Percentiles rank a stretch among this genome's conserved stretches.
Evolutionary conservation across 257 asterid genomes (phyloP).

Genomic region (Salvia miltiorrhiza): DNA sequence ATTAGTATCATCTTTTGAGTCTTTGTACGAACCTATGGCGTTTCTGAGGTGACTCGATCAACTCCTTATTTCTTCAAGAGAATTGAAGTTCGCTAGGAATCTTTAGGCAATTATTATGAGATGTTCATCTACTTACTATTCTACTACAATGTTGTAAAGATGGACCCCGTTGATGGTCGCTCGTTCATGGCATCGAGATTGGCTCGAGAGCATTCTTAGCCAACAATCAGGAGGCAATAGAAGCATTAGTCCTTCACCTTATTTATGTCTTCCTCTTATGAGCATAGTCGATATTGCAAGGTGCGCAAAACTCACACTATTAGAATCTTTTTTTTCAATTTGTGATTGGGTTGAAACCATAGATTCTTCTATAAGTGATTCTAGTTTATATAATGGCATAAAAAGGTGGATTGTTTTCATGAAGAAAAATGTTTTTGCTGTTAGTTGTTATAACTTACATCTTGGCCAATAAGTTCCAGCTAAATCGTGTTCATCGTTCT

Average conservation of each 20-base stretch:
- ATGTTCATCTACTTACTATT: neutral
- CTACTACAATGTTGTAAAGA: conserved; percentile 28
- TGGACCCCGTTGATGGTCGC: conserved; percentile 88
- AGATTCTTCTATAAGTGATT: too few species aligned
- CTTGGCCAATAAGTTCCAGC: neutral
- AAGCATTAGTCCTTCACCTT: conserved; percentile 52
- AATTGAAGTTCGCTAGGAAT: too few species aligned
- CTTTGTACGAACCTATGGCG: neutral
- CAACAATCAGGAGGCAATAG: conserved; percentile 38
- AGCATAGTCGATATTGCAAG: conserved; percentile 72
- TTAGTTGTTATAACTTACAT: neutral
- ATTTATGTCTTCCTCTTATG: conserved; percentile 76
- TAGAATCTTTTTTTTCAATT: neutral
- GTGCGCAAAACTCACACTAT: conserved; percentile 33
- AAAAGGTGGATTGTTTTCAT: too few species aligned
- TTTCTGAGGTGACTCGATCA: too few species aligned
- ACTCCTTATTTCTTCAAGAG: too few species aligned
- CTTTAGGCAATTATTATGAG: too few species aligned
- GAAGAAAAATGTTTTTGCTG: neutral
- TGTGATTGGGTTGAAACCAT: neutral
- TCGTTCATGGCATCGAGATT: conserved; percentile 78
- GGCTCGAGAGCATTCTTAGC: conserved; percentile 59
- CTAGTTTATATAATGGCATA: neutral
- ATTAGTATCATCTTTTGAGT: neutral
- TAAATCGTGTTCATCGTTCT: neutral